Evolutionary conservation across 768 basidiomycete species (phyloP).

Genomic region (Termitomyces sp.): DNA sequence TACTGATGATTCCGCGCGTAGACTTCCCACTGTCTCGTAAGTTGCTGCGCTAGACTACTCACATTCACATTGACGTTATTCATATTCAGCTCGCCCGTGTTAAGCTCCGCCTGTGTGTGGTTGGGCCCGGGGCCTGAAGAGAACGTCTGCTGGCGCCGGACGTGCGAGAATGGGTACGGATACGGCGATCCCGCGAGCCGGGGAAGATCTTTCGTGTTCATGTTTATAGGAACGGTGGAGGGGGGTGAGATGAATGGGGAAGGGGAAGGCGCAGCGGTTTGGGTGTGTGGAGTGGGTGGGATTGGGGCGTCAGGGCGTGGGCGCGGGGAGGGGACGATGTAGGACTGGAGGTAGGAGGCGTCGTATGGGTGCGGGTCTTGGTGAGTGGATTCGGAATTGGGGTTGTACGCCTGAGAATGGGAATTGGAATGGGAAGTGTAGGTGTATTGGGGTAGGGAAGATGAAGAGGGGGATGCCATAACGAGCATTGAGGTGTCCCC

Average conservation of each 20-base stretch:
- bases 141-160: constrained; percentile 50
- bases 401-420: constrained; percentile 24
- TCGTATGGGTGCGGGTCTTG: constrained; percentile 64
- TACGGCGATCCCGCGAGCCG: constrained; percentile 69
- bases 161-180: constrained; percentile 74
- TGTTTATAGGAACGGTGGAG: too few species aligned
- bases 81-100: too few species aligned
- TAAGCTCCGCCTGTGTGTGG: constrained; percentile 34
- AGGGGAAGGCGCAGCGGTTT: constrained; percentile 71
- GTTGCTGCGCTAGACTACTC: too few species aligned
- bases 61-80: too few species aligned
- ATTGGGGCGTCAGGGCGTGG: constrained; percentile 76
- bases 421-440: too few species aligned
- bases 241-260: constrained; percentile 58
- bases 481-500: constrained; percentile 26
- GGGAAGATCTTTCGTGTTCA: constrained; percentile 40
- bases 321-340: constrained; percentile 50
- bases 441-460: constrained; percentile 27
- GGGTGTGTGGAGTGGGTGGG: constrained; percentile 76
- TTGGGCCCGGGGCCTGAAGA: constrained; percentile 28
- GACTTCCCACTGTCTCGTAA: constrained; percentile 75
- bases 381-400: constrained; percentile 38
- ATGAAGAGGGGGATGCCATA: constrained; percentile 22
- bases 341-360: constrained; percentile 55
- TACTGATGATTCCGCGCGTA: constrained; percentile 67